Conservation (phyloP, 805 yeast species). For the Metschnikowia lochheadii region DNA sequence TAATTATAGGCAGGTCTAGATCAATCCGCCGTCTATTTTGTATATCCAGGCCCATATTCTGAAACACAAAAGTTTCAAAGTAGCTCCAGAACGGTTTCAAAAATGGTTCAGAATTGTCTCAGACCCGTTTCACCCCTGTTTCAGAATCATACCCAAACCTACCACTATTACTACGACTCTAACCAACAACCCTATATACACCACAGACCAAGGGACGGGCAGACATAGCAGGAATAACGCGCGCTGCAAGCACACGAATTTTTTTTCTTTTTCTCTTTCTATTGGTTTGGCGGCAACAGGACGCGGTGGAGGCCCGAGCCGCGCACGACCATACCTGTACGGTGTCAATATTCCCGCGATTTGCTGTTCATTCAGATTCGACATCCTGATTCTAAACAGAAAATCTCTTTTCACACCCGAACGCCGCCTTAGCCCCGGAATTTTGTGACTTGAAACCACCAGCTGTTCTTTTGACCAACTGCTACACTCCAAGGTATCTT, state of each 20-base stretch:
- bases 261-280: slow-evolving; percentile 4
- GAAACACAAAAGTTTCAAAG: too few relatives aligned
- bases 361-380: slow-evolving; percentile 22
- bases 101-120: too few relatives aligned
- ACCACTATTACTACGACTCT: too few relatives aligned
- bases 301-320: slow-evolving; percentile 10
- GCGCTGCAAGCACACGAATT: not conserved
- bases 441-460: not conserved
- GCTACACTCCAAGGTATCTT: slow-evolving; percentile 3
- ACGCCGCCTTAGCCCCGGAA: not conserved
- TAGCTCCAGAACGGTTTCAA: too few relatives aligned
- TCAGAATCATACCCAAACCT: too few relatives aligned
- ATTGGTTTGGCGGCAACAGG: slow-evolving; percentile 7
- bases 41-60: too few relatives aligned
- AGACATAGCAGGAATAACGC: not conserved
- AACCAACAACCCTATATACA: too few relatives aligned
- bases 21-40: too few relatives aligned
- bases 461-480: slow-evolving; percentile 1
- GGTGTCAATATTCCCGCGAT: slow-evolving; percentile 20
- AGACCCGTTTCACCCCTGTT: too few relatives aligned
- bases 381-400: slow-evolving; percentile 16
- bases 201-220: not conserved
- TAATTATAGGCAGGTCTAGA: too few relatives aligned
- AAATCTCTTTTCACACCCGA: slow-evolving; percentile 8
- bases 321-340: slow-evolving; percentile 17